These are phyloP conservation scores for Cryphonectria radicalis DNA, from an alignment of 2,329 filamentous ascomycete genomes.

Conservation along the genomic window DNA sequence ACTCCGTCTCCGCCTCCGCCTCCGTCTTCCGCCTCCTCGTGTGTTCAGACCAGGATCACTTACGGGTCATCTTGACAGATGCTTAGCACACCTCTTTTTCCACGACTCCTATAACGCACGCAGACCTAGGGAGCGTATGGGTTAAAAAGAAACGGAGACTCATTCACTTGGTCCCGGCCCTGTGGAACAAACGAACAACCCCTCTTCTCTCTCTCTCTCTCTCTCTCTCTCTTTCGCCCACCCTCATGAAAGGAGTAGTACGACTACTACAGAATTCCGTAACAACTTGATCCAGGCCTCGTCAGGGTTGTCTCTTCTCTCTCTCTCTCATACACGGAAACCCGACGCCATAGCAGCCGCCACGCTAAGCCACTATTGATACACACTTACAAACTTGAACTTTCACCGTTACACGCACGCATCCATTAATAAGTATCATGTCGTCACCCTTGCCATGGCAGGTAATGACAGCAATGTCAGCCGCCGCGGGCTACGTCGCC, in stretches of 20 bases:
- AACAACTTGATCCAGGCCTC: too few relatives aligned
- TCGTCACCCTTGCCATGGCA: slow-evolving; percentile 35
- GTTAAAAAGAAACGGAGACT: too few relatives aligned
- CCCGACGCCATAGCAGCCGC: neutral
- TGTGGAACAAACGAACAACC: neutral
- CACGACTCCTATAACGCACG: neutral
- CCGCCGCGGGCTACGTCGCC: slow-evolving; percentile 39
- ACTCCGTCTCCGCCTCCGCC: neutral
- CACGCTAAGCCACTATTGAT: neutral
- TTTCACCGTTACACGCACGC: neutral
- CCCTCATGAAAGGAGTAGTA: too few relatives aligned
- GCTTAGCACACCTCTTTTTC: neutral
- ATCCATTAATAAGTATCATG: slow-evolving; percentile 23
- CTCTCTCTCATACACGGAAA: too few relatives aligned
- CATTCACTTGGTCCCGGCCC: neutral
- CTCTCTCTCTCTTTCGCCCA: neutral
- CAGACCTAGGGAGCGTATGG: neutral
- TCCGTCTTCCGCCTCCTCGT: neutral
- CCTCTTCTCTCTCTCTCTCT: neutral
- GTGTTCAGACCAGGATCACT: neutral
- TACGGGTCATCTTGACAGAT: neutral
- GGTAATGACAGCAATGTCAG: slow-evolving; percentile 36
- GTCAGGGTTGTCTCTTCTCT: too few relatives aligned
- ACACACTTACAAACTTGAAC: neutral
- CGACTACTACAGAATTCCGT: too few relatives aligned